Base-by-base conservation (phyloP, 108 stramenopile genomes). In the Pseudonitzschia pungens region DNA sequence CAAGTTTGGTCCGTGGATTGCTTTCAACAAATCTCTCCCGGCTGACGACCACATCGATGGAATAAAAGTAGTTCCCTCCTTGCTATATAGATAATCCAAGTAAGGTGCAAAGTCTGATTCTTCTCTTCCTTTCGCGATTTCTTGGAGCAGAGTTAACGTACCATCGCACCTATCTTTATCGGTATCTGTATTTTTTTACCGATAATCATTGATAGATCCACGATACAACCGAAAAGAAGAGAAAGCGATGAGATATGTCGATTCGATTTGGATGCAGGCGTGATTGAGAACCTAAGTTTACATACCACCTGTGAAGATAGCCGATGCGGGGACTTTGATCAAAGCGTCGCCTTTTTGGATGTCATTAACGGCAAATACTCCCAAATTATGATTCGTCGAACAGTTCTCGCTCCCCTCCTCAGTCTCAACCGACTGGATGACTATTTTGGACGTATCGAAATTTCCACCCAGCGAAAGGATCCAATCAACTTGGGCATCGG, bases 101-200 rank as follows among this genome's bases (percentile, higher is more conserved):
- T 83, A 91, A 0, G 90, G 90, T 8, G 79, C 81, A 56, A 53
- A 78, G 4, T 68, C 41, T 4, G 77, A 72, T 60, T 48, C 14
- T 11, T 44, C 48, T 15, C 67, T 70, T 40, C 57, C 65, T 32
- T 60, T 60, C 55, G 33, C 31, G 0, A 33, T 10, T 65, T 85
- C 86, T 27, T 81, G 41, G 26, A 48, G 44, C 15, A 84, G 56
- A 11, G 58, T 71, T 0, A 66, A 28, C 16, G 81, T 80, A 14
- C 83, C 78, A 15, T 71, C 71, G 55, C 87, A 88, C 14, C 65
- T 29, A 45, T 22, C 31, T 24, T 10, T 16, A 6, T 28, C 63
- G 2, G 36, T 29, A 50, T 68, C 71, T 40, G 33, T 48, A 11
- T 18, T 48, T 18, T 18, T 48, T 18, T 14, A 14, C 1, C 45